A percentile compares a stretch with the other conserved stretches of the same genome.
Evolutionary conservation across 345 rosid species (phyloP).

Genomic region (Carallia brachiata): DNA sequence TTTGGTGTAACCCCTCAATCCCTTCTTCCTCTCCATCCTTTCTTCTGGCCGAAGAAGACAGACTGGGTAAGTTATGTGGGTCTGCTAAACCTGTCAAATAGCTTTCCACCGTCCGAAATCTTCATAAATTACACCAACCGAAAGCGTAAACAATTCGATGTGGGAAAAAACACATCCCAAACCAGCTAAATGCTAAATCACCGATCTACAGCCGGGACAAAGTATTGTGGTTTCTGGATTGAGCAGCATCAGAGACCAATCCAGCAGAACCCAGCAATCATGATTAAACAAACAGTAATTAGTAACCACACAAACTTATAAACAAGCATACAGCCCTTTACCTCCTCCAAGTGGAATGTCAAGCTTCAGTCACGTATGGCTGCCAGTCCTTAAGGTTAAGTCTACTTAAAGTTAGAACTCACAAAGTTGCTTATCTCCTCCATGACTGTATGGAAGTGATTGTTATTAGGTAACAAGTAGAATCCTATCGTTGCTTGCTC

Average conservation of each 20-base stretch:
- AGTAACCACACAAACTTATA: slow-evolving; percentile 31
- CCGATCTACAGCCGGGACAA: slow-evolving; percentile 20
- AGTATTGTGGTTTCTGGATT: slow-evolving; percentile 18
- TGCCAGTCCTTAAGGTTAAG: slow-evolving; percentile 28
- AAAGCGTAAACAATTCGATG: slow-evolving; percentile 18
- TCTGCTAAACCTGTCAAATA: slow-evolving; percentile 8
- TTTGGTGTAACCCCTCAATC: slow-evolving; percentile 19
- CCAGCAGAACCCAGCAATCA: slow-evolving; percentile 16
- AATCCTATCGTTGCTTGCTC: slow-evolving; percentile 83
- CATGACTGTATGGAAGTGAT: slow-evolving; percentile 73
- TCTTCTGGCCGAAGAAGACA: slow-evolving; percentile 27
- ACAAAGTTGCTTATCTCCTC: slow-evolving; percentile 69
- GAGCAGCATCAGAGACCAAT: slow-evolving; percentile 14
- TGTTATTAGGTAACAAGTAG: slow-evolving; percentile 78
- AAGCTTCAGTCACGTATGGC: slow-evolving; percentile 34
- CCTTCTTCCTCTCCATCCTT: slow-evolving; percentile 25
- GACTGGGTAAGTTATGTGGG: slow-evolving; percentile 19
- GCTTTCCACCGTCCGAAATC: not conserved
- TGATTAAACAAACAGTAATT: slow-evolving; percentile 28
- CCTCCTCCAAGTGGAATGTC: slow-evolving; percentile 28
- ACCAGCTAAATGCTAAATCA: slow-evolving; percentile 43
- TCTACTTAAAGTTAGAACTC: slow-evolving; percentile 35
- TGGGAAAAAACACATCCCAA: slow-evolving; percentile 18
- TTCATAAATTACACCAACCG: slow-evolving; percentile 22
- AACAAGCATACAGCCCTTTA: slow-evolving; percentile 28